A percentile compares a stretch with the other conserved stretches of the same genome.
These are phyloP conservation scores for Claviceps paspali DNA, from an alignment of 2,329 filamentous ascomycete genomes.

Conservation along the genomic window DNA sequence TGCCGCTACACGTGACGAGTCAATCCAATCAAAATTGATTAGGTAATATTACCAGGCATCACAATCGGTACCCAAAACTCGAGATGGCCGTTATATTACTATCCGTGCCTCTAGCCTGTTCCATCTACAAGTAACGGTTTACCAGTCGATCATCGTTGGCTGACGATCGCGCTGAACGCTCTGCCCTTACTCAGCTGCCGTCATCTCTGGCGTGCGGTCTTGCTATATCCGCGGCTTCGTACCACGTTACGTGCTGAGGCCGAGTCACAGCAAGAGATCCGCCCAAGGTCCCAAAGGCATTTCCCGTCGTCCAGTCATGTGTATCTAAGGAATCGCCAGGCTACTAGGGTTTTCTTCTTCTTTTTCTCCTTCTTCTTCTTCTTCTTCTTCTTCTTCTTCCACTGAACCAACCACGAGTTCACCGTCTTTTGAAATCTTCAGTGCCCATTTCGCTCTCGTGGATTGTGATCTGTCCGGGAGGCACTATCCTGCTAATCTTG, in stretches of 20 bases:
- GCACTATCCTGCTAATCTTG: not conserved
- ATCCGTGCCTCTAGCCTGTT: not conserved
- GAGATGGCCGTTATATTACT: not conserved
- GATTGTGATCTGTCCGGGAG: not conserved
- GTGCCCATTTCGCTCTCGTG: not conserved
- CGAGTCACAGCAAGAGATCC: not conserved
- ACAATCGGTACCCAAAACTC: constrained; percentile 6
- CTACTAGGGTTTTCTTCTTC: not conserved
- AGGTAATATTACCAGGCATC: constrained; percentile 5
- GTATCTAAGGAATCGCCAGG: not conserved
- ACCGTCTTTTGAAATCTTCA: not conserved
- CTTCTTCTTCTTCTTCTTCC: too few species aligned
- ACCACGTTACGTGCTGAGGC: not conserved
- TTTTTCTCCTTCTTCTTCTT: too few species aligned
- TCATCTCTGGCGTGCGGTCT: not conserved
- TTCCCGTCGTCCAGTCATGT: not conserved
- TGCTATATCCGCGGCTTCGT: not conserved
- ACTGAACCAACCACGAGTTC: not conserved
- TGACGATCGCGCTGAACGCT: not conserved
- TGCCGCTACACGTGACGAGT: not conserved
- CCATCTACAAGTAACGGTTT: constrained; percentile 4
- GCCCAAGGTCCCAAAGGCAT: not conserved
- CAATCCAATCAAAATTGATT: constrained; percentile 5
- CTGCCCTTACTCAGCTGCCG: constrained; percentile 1
- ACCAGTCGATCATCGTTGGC: constrained; percentile 2